A percentile compares a stretch with the other conserved stretches of the same genome.
These are phyloP conservation scores for Apiospora sp. DNA, from an alignment of 2,329 filamentous ascomycete species.

Conservation along the genomic window DNA sequence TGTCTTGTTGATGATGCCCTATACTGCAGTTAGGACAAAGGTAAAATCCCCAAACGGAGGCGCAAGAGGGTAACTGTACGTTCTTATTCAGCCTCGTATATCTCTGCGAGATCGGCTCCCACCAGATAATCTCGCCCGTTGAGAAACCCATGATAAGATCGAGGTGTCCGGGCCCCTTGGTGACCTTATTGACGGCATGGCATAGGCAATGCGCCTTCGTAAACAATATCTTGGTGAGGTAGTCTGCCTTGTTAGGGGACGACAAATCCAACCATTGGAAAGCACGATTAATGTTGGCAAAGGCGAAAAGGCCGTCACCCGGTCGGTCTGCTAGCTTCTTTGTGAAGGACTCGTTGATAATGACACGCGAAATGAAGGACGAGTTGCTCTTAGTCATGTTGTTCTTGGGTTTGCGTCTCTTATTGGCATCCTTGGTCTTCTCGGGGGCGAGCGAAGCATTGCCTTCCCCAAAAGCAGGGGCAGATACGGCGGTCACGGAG, in stretches of 20 bases:
- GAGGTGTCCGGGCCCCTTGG: slow-evolving; percentile 80
- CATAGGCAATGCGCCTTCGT: slow-evolving; percentile 95
- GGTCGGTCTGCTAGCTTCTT: slow-evolving; percentile 84
- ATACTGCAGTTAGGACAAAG: neutral
- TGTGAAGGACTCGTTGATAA: slow-evolving; percentile 81
- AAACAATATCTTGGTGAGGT: slow-evolving; percentile 94
- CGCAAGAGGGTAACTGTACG: slow-evolving; percentile 53
- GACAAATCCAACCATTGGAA: slow-evolving; percentile 96
- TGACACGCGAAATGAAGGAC: slow-evolving; percentile 96
- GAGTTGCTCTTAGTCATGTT: slow-evolving; percentile 99
- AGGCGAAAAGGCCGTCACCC: slow-evolving; percentile 83
- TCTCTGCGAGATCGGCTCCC: slow-evolving; percentile 94
- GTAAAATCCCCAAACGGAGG: neutral
- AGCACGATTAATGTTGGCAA: slow-evolving; percentile 94
- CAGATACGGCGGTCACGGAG: slow-evolving; percentile 51
- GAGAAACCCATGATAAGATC: slow-evolving; percentile 97
- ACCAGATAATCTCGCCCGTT: slow-evolving; percentile 97
- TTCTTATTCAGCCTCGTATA: slow-evolving; percentile 98
- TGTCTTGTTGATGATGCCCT: slow-evolving; percentile 87
- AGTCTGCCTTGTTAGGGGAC: slow-evolving; percentile 80
- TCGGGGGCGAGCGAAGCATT: slow-evolving; percentile 75
- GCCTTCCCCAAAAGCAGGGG: slow-evolving; percentile 83
- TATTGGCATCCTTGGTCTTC: slow-evolving; percentile 75
- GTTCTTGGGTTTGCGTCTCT: slow-evolving; percentile 94
- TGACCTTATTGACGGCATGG: slow-evolving; percentile 88